Evolutionary conservation across 129 eudicot genomes (phyloP).

Genomic region (Flaveria linearis): DNA sequence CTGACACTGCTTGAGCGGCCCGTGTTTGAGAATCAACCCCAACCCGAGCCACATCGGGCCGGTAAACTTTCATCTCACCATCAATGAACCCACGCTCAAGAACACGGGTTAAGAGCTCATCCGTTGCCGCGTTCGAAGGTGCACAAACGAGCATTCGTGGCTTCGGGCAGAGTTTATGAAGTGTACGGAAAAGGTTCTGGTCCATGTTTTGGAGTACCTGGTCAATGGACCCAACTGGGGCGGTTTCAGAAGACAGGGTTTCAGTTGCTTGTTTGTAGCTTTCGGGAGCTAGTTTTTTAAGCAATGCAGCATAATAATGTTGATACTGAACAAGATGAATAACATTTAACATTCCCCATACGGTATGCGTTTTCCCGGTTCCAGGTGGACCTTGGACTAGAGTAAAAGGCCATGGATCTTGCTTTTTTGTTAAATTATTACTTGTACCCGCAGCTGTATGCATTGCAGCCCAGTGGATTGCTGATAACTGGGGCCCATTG

Average conservation of each 20-base stretch:
- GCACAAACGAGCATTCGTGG: constrained; percentile 99
- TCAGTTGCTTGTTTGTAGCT: constrained; percentile 89
- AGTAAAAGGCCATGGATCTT: constrained; percentile 98
- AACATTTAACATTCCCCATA: constrained; percentile 98
- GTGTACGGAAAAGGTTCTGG: constrained; percentile 86
- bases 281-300: constrained; percentile 96
- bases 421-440: constrained; percentile 58
- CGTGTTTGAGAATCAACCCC: constrained; percentile 96
- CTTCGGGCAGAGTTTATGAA: constrained; percentile 93
- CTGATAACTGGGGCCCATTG: constrained; percentile 82
- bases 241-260: constrained; percentile 46
- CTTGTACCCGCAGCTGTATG: constrained; percentile 98
- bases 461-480: constrained; percentile 98
- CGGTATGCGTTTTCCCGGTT: constrained; percentile 95
- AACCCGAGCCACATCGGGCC: constrained; percentile 98
- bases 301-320: constrained; percentile 87
- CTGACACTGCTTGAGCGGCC: constrained; percentile 98
- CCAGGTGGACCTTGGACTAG: constrained; percentile 99
- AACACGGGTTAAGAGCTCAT: constrained; percentile 90
- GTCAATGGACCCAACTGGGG: constrained; percentile 74
- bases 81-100: constrained; percentile 98
- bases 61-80: constrained; percentile 95
- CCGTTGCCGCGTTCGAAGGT: constrained; percentile 98
- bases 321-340: constrained; percentile 97
- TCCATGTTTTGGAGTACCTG: constrained; percentile 96